Conservation (phyloP, 2,329 filamentous ascomycete species). For the Penicillium sp. region DNA sequence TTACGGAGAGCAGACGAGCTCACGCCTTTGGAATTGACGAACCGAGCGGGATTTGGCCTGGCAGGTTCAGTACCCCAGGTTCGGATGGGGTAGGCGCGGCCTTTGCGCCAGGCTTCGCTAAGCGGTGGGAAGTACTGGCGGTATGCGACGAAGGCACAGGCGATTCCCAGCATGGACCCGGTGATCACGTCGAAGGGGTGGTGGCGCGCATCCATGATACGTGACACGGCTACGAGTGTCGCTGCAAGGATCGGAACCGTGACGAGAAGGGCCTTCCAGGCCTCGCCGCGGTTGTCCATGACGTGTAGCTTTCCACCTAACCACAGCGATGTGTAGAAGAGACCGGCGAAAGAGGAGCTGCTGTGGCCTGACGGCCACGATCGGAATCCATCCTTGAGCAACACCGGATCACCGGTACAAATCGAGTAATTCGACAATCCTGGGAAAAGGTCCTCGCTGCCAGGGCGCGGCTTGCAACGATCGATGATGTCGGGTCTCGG, state of each 20-base stretch:
- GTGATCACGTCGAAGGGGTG: constrained; percentile 60
- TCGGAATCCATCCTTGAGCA: constrained; percentile 57
- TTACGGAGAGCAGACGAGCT: constrained; percentile 33
- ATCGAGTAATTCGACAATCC: constrained; percentile 49
- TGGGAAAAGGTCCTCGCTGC: constrained; percentile 35
- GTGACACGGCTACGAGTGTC: constrained; percentile 53
- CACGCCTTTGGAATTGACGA: constrained; percentile 8
- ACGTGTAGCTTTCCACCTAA: constrained; percentile 58
- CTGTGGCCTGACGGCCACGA: constrained; percentile 56
- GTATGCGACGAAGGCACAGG: constrained; percentile 53
- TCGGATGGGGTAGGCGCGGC: constrained; percentile 57
- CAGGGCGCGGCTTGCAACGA: constrained; percentile 47
- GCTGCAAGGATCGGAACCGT: constrained; percentile 54
- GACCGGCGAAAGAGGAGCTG: constrained; percentile 55
- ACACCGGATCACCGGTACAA: constrained; percentile 49
- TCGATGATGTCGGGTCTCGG: constrained; percentile 58
- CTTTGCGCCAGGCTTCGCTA: constrained; percentile 54
- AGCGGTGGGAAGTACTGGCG: constrained; percentile 59
- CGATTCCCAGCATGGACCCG: constrained; percentile 52
- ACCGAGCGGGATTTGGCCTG: constrained; percentile 17
- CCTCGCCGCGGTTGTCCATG: constrained; percentile 57
- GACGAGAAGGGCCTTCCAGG: constrained; percentile 57
- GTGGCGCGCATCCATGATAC: constrained; percentile 61
- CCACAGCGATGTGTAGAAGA: constrained; percentile 59
- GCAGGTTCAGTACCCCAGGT: constrained; percentile 52